Percentiles rank a stretch among this genome's conserved stretches.
Evolutionary conservation across 371 early-diverging fungal genomes (phyloP).

Genomic region (Mortierella sp.): DNA sequence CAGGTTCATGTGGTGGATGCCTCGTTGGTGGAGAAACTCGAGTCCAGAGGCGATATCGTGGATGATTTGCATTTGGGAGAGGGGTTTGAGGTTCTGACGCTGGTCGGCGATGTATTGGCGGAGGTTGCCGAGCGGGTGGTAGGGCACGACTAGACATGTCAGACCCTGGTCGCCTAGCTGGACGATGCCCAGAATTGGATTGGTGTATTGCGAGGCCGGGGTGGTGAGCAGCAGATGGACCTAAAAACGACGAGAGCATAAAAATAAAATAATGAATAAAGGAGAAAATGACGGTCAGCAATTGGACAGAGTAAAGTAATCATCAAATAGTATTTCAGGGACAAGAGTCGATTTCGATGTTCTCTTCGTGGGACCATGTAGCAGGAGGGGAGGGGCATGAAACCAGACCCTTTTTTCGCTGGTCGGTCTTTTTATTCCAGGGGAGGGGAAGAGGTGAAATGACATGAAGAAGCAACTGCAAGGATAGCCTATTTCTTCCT

Average conservation of each 20-base stretch:
- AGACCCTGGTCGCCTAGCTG: constrained; percentile 50
- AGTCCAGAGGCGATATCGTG: constrained; percentile 50
- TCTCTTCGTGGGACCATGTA: background rate
- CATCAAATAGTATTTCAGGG: background rate
- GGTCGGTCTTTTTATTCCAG: background rate
- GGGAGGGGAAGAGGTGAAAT: too few species aligned
- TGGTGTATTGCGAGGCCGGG: constrained; percentile 36
- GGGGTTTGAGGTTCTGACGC: constrained; percentile 30
- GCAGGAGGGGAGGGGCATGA: background rate
- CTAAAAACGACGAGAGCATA: constrained; percentile 9
- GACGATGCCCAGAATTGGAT: constrained; percentile 40
- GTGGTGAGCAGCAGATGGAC: constrained; percentile 46
- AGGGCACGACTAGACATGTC: constrained; percentile 38
- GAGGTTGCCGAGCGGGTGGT: constrained; percentile 51
- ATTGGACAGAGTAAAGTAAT: background rate
- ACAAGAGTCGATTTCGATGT: background rate
- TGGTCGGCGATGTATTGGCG: constrained; percentile 46
- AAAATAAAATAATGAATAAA: background rate
- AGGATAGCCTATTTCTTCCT: too few species aligned
- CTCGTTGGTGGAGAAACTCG: constrained; percentile 47
- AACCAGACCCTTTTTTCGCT: background rate
- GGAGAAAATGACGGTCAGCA: background rate
- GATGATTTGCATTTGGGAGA: constrained; percentile 48
- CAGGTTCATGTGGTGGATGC: constrained; percentile 41
- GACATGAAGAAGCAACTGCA: background rate